Evolutionary conservation across 345 rosid genomes (phyloP), one percentile per base, ranked within the genome.

Genomic region (Eucalyptus sp.): DNA sequence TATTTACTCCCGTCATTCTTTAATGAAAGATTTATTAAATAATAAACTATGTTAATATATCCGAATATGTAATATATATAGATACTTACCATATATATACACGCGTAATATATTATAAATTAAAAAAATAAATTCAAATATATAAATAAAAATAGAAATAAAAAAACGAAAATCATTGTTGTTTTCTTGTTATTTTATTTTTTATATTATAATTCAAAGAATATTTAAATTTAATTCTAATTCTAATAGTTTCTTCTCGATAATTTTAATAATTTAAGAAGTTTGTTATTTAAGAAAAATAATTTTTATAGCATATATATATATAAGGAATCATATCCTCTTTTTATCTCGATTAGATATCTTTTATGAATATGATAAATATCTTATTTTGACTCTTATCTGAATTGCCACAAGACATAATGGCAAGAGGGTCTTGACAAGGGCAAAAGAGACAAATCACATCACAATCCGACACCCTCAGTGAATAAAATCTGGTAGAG

Each of bases 401-500:
- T 4, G 33, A 9, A 33, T 33, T 31, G 20, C 13, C 10, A 15
- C 1, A 3, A 7, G 18, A 64, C 41, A n/a, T 13, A 15, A 64
- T 4, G 9, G 17, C 16, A 64, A n/a, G 6, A 6, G 29, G 13
- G 8, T 76, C 7, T 5, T 22, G 0, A 2, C 4, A 20, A 44
- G 84, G 83, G 24, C 84, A 76, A 76, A 11, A 41, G 48, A 37
- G 84, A 76, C 84, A 76, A 76, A 76, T 76, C 46, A 37, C 81
- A 33, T 56, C 62, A 25, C 29, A 56, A 25, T 17, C 25, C 11
- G 3, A 71, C 24, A 17, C 4, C 81, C 33, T 29, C 4, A 0
- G 5, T 52, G 10, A 20, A 52, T 52, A 18, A 52, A 20, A 52
- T 52, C 5, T 10, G 4, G 58, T 52, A 52, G 58, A 52, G 58